Evolutionary conservation across 305 asterid species (phyloP), one percentile per base, ranked within the genome.

Genomic region (Fraxinus paxiana): DNA sequence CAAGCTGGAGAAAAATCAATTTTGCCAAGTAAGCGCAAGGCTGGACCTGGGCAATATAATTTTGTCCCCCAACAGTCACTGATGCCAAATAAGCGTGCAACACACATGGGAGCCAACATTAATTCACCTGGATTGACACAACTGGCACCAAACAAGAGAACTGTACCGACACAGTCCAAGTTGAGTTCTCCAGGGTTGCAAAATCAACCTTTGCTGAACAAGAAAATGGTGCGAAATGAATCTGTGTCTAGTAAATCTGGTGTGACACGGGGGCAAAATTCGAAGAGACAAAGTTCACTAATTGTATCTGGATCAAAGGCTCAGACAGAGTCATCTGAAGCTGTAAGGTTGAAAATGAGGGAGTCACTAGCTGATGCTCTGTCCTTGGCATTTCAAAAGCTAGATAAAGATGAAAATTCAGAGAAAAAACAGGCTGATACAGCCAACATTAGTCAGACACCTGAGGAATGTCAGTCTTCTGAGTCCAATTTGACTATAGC

Each of bases 271-370:
- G 91, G 83, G 69, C 97, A 92, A 87, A 85, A 88, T 35, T 90
- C 92, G 31, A 95, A 91, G 84, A 86, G 82, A 73, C 91, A 90
- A 82, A 81, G 92, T 35, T 59, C 84, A 73, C 92, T 86, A 79
- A 75, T 78, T 30, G 94, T 83, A 46, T 73, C 96, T 51, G 77
- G 85, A 46, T 84, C 96, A 80, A 95, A 92, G 90, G 87, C 1
- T 73, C 89, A 82, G 31, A 78, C 77, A 0, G 95, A 88, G 83
- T 88, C 97, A 24, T 87, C 87, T 73, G 97, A 89, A 78, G 94
- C 92, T 26, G 90, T 93, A 74, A 89, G 98, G 89, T 92, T 98
- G 80, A 96, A 94, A 87, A 93, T 96, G 99, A 92, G 97, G 91
- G 98, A 96, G 85, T 87, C 94, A 77, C 80, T 96, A 33, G 94